phyloP scores from a whole-genome alignment of 2,329 filamentous ascomycete species.

The Ophiocordyceps camponoti-saundersi region DNA sequence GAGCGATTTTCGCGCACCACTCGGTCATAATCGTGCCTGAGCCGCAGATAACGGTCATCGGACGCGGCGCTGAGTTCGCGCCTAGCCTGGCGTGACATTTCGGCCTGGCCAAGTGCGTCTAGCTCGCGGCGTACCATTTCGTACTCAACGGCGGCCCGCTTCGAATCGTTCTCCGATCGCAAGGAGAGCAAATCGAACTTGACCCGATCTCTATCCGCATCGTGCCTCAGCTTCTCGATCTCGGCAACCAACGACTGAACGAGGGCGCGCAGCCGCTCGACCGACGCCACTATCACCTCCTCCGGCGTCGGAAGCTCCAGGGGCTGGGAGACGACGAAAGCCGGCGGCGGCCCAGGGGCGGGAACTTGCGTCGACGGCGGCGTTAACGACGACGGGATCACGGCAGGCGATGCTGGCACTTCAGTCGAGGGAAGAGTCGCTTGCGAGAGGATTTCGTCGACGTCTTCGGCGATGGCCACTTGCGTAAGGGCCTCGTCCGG shows the following conservation, averaged over 20 bases:
- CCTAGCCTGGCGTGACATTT: constrained; percentile 47
- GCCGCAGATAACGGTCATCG: constrained; percentile 39
- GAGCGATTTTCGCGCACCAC: constrained; percentile 48
- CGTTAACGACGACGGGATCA: constrained; percentile 41
- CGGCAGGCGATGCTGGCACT: constrained; percentile 34
- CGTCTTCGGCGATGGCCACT: constrained; percentile 7
- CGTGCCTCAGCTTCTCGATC: constrained; percentile 52
- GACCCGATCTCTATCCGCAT: constrained; percentile 76
- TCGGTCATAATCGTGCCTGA: constrained; percentile 49
- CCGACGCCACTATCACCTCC: constrained; percentile 33
- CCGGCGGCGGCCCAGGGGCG: constrained; percentile 39
- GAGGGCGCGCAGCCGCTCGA: constrained; percentile 40
- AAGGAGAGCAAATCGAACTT: constrained; percentile 74
- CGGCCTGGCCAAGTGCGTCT: constrained; percentile 61
- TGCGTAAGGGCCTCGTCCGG: neutral
- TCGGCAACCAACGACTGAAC: constrained; percentile 36
- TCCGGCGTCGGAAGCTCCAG: constrained; percentile 28
- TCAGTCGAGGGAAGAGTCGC: constrained; percentile 41
- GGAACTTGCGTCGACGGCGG: constrained; percentile 16
- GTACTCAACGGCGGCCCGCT: constrained; percentile 78
- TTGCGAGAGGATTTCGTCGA: constrained; percentile 25
- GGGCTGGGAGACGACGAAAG: constrained; percentile 1
- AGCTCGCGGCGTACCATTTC: constrained; percentile 82
- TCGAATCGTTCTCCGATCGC: constrained; percentile 69
- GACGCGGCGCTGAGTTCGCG: constrained; percentile 33